Base-by-base conservation (phyloP, 352 stramenopile genomes). In the Globisporangium takayamanum region DNA sequence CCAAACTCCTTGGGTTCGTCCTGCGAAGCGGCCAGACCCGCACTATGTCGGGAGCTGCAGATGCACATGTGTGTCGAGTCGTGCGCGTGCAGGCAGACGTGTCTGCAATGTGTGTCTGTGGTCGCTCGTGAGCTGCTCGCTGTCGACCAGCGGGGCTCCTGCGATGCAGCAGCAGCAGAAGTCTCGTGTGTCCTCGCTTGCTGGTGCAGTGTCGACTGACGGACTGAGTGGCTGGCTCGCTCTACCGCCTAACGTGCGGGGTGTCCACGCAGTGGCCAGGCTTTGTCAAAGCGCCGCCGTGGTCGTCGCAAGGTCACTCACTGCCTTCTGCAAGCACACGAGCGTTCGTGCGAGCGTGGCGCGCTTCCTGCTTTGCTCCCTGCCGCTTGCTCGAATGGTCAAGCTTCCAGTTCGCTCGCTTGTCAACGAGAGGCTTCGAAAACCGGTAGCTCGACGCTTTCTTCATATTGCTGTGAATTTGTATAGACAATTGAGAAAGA, bases 1-100 rank as follows among this genome's bases (percentile, higher is more conserved):
- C 44, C 44, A 47, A 26, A 56, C 41, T 37, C 50, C 57, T 57
- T 62, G 39, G 41, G 12, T 4, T 50, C 46, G 37, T 22, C 8
- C 4, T 22, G 44, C 3, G 44, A 14, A 10, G 44, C 44, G n/a
- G 20, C 7, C 16, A 11, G 14, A 8, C 7, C 14, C 20, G 42
- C 44, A 18, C 18, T 8, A 25, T 22, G 16, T 2, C 20, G 44
- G 2, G 18, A 28, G 16, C 44, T 26, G 44, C 44, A 26, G 5
- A 49, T 2, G 14, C 41, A 45, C 41, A 45, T 45, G 41, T 20
- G 41, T 49, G 18, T 8, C 18, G 20, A 15, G 44, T 30, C 28
- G 44, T 26, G 18, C 22, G 44, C 22, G 44, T 28, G 7, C 22
- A 28, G 7, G 0, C 41, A 16, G 14, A n/a, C 39, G 41, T 5